Conservation (phyloP, 352 stramenopile genomes). For the Phytophthora sansomeana region DNA sequence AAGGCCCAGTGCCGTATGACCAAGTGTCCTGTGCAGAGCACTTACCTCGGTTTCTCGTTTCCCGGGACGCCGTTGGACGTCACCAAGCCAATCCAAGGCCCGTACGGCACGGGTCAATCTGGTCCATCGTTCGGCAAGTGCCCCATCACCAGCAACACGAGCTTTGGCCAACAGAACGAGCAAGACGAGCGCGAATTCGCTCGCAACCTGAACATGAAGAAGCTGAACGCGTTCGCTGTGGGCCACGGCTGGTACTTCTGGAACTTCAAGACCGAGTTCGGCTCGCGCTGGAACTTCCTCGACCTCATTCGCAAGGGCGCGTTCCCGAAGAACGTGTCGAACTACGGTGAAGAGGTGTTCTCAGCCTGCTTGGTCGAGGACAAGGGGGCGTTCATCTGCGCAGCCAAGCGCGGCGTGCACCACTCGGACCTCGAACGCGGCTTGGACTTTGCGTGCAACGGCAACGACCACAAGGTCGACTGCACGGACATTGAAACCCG, state of each 20-base stretch:
- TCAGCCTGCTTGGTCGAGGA: slow-evolving; percentile 74
- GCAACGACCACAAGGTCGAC: slow-evolving; percentile 52
- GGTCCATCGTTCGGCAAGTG: slow-evolving; percentile 91
- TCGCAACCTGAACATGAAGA: slow-evolving; percentile 89
- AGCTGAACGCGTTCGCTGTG: slow-evolving; percentile 92
- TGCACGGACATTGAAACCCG: slow-evolving; percentile 52
- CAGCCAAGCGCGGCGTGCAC: slow-evolving; percentile 73
- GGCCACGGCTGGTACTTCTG: slow-evolving; percentile 96
- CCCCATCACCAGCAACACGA: slow-evolving; percentile 85
- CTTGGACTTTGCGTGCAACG: slow-evolving; percentile 68
- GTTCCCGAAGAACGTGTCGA: slow-evolving; percentile 81
- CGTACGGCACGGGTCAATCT: slow-evolving; percentile 83
- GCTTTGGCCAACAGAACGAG: slow-evolving; percentile 84
- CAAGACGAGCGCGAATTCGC: slow-evolving; percentile 83
- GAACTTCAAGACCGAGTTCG: slow-evolving; percentile 96
- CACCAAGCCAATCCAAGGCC: slow-evolving; percentile 87
- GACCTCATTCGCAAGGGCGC: slow-evolving; percentile 60
- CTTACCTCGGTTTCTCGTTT: slow-evolving; percentile 91
- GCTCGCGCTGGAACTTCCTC: slow-evolving; percentile 92
- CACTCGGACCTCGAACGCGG: slow-evolving; percentile 60
- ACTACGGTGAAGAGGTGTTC: slow-evolving; percentile 71
- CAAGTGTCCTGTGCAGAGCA: slow-evolving; percentile 79
- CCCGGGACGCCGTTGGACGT: slow-evolving; percentile 90
- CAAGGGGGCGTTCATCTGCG: slow-evolving; percentile 76
- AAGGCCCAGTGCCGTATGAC: slow-evolving; percentile 92